A percentile compares a stretch with the other conserved stretches of the same genome.
Conservation (phyloP, 768 basidiomycete genomes). For the Auriscalpium vulgare region DNA sequence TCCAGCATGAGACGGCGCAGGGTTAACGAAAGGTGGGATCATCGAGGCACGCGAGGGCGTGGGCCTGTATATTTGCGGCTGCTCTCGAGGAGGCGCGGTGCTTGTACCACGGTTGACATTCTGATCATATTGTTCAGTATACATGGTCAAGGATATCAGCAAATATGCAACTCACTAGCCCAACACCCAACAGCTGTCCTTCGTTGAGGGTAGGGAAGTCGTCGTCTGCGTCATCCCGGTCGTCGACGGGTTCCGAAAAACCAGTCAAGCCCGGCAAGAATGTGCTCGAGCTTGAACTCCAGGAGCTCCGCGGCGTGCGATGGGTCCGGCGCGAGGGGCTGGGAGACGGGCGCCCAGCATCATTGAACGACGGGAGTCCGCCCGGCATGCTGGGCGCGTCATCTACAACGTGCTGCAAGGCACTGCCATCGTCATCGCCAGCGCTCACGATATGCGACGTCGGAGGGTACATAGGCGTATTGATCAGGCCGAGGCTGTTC, state of each 20-base stretch:
- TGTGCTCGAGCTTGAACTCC: neutral
- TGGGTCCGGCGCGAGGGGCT: too few species aligned
- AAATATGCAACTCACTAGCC: neutral
- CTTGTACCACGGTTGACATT: neutral
- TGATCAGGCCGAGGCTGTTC: conserved; percentile 10
- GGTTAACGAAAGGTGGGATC: too few species aligned
- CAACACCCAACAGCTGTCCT: conserved; percentile 11
- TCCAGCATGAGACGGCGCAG: too few species aligned
- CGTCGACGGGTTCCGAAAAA: neutral
- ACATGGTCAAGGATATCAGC: too few species aligned
- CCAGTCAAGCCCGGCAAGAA: conserved; percentile 4
- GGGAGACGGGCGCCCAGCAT: too few species aligned
- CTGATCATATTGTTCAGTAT: neutral
- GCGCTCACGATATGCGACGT: too few species aligned
- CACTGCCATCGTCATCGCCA: too few species aligned
- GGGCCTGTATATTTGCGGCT: neutral
- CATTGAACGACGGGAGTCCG: neutral
- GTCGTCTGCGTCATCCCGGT: neutral
- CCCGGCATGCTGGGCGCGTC: conserved; percentile 9
- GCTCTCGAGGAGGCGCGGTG: neutral
- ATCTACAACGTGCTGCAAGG: too few species aligned
- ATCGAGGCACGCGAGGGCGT: neutral
- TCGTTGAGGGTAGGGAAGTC: conserved; percentile 2
- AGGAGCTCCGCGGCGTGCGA: too few species aligned
- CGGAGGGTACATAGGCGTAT: neutral